Evolutionary conservation across 371 early-diverging fungal genomes (phyloP).

Genomic region (Caulochytrium protostelioides): DNA sequence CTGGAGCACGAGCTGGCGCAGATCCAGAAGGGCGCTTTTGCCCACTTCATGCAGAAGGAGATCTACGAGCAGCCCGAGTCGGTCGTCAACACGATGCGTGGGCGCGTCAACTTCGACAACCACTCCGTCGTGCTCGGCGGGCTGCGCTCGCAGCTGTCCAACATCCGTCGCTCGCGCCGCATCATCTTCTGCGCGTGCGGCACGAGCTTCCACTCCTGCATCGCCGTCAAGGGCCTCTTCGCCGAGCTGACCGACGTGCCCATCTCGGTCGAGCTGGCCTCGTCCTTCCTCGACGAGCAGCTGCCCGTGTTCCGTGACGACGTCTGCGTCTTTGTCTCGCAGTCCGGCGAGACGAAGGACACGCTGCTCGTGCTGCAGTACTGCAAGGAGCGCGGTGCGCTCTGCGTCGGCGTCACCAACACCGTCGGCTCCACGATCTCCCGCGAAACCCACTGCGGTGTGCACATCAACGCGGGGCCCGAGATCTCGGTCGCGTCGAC

Average conservation of each 20-base stretch:
- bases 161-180: constrained; percentile 88
- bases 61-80: constrained; percentile 99
- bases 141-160: constrained; percentile 69
- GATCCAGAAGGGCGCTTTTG: constrained; percentile 71
- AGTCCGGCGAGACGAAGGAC: constrained; percentile 99
- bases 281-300: constrained; percentile 88
- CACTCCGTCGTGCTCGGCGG: constrained; percentile 83
- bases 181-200: constrained; percentile 98
- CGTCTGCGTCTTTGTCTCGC: constrained; percentile 97
- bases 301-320: constrained; percentile 96
- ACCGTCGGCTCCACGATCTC: constrained; percentile 96
- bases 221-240: constrained; percentile 84
- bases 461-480: constrained; percentile 99
- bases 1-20: constrained; percentile 92
- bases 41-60: constrained; percentile 99
- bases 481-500: constrained; percentile 98
- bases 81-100: constrained; percentile 98
- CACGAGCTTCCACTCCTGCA: constrained; percentile 87
- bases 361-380: constrained; percentile 93
- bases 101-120: constrained; percentile 94
- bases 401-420: constrained; percentile 98
- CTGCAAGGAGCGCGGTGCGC: constrained; percentile 93
- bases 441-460: constrained; percentile 97
- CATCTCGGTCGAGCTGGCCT: constrained; percentile 82
- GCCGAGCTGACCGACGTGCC: constrained; percentile 96